Base-by-base conservation (phyloP, 805 yeast genomes). In the Jamesozyma hellenica region DNA sequence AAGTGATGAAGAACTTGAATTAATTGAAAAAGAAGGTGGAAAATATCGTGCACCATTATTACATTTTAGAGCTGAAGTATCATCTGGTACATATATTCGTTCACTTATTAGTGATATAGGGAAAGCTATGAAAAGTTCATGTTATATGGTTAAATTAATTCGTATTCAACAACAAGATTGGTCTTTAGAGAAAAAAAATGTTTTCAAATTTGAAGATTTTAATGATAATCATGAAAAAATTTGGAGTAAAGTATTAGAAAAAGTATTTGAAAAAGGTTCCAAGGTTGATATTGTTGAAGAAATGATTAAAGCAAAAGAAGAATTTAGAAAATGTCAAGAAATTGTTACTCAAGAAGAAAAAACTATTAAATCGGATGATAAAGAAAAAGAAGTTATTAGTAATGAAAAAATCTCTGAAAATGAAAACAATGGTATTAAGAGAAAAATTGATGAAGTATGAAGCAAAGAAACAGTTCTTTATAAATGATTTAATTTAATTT, bases 1-100 rank as follows among this genome's bases (percentile, higher is more conserved):
- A n/a, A 51, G 58, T 11, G 66, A 63, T 2, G 66, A 60, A 2
- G 66, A 65, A 6, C 32, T 39, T 9, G 26, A 46, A 7, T 43
- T 46, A 13, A 52, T 59, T 23, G 46, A 45, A 3, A 58, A 53
- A 17, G 47, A 52, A 26, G 68, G 68, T 3, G 71, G 65, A 2
- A 51, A 46, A 3, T 70, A 67, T 42, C 67, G 72, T 45, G 77
- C 85, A 2, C 92, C 94, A 2, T 50, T 81, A 36, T 51, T 90
- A 19, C 88, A 82, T 50, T 75, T 92, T 48, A 72, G 71, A 13
- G 75, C 94, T 4, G 71, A 74, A 28, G 98, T 90, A 1, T 82
- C 95, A 1, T 86, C 96, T 0, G 99, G 99, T 1, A 92, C 97
- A 0, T 92, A 92, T 53, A 87, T 92, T 36, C 72, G 99, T 48